phyloP scores from a whole-genome alignment of 345 rosid genomes.

The Citrus unshiu region DNA sequence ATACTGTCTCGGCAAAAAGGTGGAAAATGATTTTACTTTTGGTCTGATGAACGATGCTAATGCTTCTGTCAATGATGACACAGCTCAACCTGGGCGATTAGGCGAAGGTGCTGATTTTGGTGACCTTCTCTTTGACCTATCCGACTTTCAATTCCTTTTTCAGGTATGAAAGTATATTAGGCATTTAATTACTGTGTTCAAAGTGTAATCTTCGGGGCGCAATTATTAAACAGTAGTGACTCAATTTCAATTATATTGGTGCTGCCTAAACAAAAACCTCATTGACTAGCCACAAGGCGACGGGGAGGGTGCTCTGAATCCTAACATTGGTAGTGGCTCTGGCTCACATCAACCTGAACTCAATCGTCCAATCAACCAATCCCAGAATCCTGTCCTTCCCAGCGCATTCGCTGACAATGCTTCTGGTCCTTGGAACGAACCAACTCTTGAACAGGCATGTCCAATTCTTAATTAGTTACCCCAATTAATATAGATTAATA shows the following conservation, averaged over 20 bases:
- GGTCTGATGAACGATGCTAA: neutral
- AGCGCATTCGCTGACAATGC: neutral
- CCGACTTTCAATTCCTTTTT: neutral
- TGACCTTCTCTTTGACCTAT: neutral
- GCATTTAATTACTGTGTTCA: no score
- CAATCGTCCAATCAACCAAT: neutral
- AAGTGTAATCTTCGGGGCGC: neutral
- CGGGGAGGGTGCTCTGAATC: neutral
- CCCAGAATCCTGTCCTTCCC: slow-evolving; percentile 3
- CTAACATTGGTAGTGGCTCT: neutral
- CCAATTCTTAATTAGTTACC: neutral
- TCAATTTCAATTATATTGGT: no score
- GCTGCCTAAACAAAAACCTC: neutral
- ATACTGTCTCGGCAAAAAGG: slow-evolving; percentile 1
- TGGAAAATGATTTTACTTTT: neutral
- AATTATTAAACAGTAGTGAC: neutral
- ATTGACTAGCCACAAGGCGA: slow-evolving; percentile 12
- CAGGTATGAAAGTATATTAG: slow-evolving; percentile 8
- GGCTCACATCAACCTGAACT: neutral
- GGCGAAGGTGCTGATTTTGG: neutral
- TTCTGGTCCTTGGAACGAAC: slow-evolving; percentile 6
- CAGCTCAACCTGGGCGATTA: neutral
- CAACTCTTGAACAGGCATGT: slow-evolving; percentile 22
- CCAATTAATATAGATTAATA: no score
- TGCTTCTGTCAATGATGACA: neutral